These are phyloP conservation scores for Amborella trichopoda DNA, from an alignment of 164 flowering plant species.

Conservation along the genomic window DNA sequence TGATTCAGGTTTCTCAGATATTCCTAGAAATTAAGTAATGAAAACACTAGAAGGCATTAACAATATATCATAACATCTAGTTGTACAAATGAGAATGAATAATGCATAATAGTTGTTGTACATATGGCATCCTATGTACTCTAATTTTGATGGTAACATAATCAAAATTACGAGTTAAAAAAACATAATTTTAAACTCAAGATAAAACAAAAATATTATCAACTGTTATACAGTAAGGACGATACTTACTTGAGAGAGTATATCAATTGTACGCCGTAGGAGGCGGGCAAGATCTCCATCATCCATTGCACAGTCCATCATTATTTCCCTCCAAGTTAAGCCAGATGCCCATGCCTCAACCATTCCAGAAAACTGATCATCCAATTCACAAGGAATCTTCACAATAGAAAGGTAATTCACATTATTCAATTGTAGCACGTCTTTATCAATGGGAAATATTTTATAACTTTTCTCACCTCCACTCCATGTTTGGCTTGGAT, in stretches of 20 bases:
- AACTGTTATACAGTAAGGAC: background rate
- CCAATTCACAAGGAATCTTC: conserved; percentile 69
- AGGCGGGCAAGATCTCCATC: conserved; percentile 96
- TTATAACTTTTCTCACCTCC: conserved; percentile 22
- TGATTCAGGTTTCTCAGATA: no score
- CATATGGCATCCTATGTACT: background rate
- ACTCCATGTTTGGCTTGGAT: conserved; percentile 86
- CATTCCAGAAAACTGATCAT: conserved; percentile 86
- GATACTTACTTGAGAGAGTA: conserved; percentile 57
- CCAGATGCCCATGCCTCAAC: conserved; percentile 99
- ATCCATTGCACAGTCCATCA: conserved; percentile 99
- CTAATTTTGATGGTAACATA: background rate
- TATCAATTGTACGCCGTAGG: conserved; percentile 66
- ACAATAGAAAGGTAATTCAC: conserved; percentile 4
- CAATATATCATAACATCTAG: background rate
- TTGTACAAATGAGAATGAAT: background rate
- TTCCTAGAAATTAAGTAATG: no score
- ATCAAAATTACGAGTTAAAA: background rate
- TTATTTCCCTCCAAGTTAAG: conserved; percentile 83
- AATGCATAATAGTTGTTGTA: background rate
- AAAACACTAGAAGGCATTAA: background rate
- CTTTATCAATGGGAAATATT: no score
- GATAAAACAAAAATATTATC: background rate
- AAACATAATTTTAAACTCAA: background rate
- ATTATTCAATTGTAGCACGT: no score